Evolutionary conservation across 192 early-diverging fungal genomes (phyloP), one percentile per base, ranked within the genome.

Genomic region (Cladochytrium replicatum): DNA sequence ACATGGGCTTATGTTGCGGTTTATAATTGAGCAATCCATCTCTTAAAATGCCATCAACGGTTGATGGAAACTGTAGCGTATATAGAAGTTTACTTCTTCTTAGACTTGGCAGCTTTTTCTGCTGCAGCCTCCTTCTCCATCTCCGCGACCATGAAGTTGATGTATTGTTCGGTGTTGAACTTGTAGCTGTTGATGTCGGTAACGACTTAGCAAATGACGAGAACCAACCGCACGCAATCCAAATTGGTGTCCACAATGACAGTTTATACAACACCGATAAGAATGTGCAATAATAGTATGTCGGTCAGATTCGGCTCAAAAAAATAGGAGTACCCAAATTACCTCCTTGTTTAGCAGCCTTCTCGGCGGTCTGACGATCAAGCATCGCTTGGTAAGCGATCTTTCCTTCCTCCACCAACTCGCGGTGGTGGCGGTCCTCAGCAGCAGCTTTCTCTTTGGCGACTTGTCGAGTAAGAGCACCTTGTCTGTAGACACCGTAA

Each of bases 241-340:
- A 27, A 27, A 44, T 13, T n/a, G n/a, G n/a, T n/a, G n/a, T n/a
- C n/a, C n/a, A n/a, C n/a, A n/a, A n/a, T n/a, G n/a, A n/a, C n/a
- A n/a, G n/a, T n/a, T n/a, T n/a, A n/a, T n/a, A n/a, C n/a, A n/a
- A n/a, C n/a, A n/a, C n/a, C n/a, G n/a, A n/a, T n/a, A n/a, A n/a
- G n/a, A n/a, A n/a, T n/a, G n/a, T n/a, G n/a, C n/a, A n/a, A n/a
- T n/a, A n/a, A n/a, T n/a, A n/a, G n/a, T n/a, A n/a, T n/a, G n/a
- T n/a, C n/a, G n/a, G n/a, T n/a, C n/a, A n/a, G n/a, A 44, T 27
- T 13, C 11, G 11, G n/a, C 32, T 27, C 32, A 11, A 8, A 63
- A 25, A 15, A 23, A 61, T 52, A 6, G 57, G 17, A 11, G 44
- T 22, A 3, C 48, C 30, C n/a, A n/a, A 0, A 45, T 58, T 58